Conservation (phyloP, 1,139 yeast species). For the Blastobotrys indianensis region DNA sequence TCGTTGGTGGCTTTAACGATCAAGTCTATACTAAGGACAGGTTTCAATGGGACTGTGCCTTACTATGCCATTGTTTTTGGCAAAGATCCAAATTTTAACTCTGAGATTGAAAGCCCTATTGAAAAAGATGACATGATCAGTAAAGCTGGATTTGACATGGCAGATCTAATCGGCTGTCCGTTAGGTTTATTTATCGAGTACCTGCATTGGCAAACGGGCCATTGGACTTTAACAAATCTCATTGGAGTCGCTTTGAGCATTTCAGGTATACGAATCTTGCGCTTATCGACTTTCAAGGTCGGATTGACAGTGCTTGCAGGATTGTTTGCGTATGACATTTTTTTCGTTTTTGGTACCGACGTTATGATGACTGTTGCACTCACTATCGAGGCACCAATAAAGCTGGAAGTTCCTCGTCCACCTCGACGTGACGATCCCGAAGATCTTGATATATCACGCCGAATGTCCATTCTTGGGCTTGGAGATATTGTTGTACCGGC, state of each 20-base stretch:
- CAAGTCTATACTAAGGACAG: slow-evolving; percentile 25
- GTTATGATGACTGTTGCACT: slow-evolving; percentile 62
- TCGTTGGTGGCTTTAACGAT: slow-evolving; percentile 27
- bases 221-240: slow-evolving; percentile 13
- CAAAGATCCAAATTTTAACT: slow-evolving; percentile 26
- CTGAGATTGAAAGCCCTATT: not conserved
- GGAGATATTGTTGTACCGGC: slow-evolving; percentile 64
- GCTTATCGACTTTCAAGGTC: slow-evolving; percentile 39
- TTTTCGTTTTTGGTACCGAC: slow-evolving; percentile 58
- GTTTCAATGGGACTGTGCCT: slow-evolving; percentile 23
- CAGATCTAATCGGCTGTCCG: slow-evolving; percentile 24
- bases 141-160: slow-evolving; percentile 14
- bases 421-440: slow-evolving; percentile 13
- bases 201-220: slow-evolving; percentile 7
- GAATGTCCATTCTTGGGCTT: slow-evolving; percentile 43
- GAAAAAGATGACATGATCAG: not conserved
- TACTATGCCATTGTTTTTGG: slow-evolving; percentile 34
- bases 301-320: slow-evolving; percentile 44
- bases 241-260: slow-evolving; percentile 12
- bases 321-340: slow-evolving; percentile 57
- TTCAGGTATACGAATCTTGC: slow-evolving; percentile 8
- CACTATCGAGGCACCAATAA: slow-evolving; percentile 49
- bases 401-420: slow-evolving; percentile 44
- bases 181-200: slow-evolving; percentile 14
- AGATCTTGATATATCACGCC: slow-evolving; percentile 19